Percentiles rank a stretch among this genome's conserved stretches.
phyloP scores from a whole-genome alignment of 2,329 filamentous ascomycete genomes.

The Ophiobolus disseminans region DNA sequence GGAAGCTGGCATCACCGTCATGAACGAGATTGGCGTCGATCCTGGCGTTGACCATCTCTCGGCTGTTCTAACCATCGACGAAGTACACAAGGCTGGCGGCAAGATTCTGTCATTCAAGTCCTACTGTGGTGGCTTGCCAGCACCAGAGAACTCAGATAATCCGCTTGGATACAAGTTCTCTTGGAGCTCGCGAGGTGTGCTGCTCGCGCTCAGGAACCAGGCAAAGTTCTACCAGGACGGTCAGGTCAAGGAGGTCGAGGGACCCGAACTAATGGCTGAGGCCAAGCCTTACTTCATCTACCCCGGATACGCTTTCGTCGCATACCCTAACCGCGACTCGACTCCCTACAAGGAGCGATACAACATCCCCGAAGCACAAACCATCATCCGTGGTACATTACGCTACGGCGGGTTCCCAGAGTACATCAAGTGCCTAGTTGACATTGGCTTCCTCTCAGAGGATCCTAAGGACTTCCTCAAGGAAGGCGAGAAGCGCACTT shows the following conservation, averaged over 20 bases:
- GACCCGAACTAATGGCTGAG: constrained; percentile 78
- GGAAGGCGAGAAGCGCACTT: constrained; percentile 65
- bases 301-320: constrained; percentile 86
- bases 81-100: constrained; percentile 86
- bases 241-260: constrained; percentile 65
- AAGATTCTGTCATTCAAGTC: constrained; percentile 83
- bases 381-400: constrained; percentile 82
- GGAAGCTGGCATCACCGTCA: constrained; percentile 91
- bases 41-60: constrained; percentile 78
- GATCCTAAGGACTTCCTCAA: constrained; percentile 70
- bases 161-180: constrained; percentile 94
- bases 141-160: constrained; percentile 79
- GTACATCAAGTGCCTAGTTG: constrained; percentile 85
- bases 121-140: constrained; percentile 68
- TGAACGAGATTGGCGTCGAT: constrained; percentile 78
- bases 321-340: constrained; percentile 91
- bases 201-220: constrained; percentile 85
- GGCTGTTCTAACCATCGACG: constrained; percentile 84
- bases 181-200: constrained; percentile 76
- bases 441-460: constrained; percentile 87
- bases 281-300: constrained; percentile 93
- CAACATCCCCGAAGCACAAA: constrained; percentile 89
- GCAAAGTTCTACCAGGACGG: constrained; percentile 84
- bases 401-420: constrained; percentile 90
- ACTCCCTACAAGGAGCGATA: constrained; percentile 88